Evolutionary conservation across 2,329 filamentous ascomycete species (phyloP).

Genomic region (Colletotrichum falcatum): DNA sequence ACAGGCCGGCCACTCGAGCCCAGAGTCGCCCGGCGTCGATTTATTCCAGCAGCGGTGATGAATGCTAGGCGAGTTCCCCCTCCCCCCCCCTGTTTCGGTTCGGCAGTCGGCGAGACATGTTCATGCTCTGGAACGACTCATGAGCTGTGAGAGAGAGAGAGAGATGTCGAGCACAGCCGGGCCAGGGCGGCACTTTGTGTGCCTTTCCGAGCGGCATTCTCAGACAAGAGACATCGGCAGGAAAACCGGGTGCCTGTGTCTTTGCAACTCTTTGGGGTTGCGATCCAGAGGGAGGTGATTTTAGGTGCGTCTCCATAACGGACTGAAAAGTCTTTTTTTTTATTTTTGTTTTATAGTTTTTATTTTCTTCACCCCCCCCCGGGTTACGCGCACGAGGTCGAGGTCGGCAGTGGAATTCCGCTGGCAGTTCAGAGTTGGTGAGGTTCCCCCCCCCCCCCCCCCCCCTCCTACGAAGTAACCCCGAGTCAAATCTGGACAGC

Average conservation of each 20-base stretch:
- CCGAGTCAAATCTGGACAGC: neutral
- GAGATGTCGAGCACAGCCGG: constrained; percentile 9
- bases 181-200: neutral
- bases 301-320: too few species aligned
- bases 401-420: neutral
- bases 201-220: constrained; percentile 1
- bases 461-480: too few species aligned
- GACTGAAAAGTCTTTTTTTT: neutral
- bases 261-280: constrained; percentile 22
- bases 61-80: constrained; percentile 16
- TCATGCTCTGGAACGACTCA: constrained; percentile 29
- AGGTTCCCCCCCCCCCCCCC: too few species aligned
- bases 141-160: constrained; percentile 6
- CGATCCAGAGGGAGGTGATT: neutral
- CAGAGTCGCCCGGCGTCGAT: neutral
- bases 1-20: constrained; percentile 16
- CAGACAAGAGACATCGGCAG: too few species aligned
- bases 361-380: too few species aligned
- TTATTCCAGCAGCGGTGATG: constrained; percentile 3
- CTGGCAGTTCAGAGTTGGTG: neutral
- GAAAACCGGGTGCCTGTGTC: constrained; percentile 14
- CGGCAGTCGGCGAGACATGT: constrained; percentile 11
- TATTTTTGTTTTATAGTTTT: too few species aligned
- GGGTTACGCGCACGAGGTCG: neutral
- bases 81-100: constrained; percentile 27